Evolutionary conservation across 495 filamentous ascomycete genomes (phyloP), one percentile per base, ranked within the genome.

Genomic region (Neurospora sp.): DNA sequence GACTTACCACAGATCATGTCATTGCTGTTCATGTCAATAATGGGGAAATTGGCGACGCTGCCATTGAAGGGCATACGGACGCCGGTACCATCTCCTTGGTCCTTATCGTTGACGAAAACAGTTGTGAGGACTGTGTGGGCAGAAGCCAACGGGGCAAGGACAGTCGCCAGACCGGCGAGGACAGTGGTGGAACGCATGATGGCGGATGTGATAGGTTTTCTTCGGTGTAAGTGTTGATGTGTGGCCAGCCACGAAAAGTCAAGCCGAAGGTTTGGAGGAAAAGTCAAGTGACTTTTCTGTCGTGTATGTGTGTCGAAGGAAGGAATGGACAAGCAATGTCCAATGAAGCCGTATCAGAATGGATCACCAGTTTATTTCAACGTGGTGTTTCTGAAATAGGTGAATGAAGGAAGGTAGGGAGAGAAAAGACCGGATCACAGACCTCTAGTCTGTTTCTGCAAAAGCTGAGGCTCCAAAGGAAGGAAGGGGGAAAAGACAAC

Each of bases 1-100:
- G 11, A 68, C 86, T 48, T 82, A 91, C 90, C 91, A 75, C 92
- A 94, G 39, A 89, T 90, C 87, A 94, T 91, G 59, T 91, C 88
- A 73, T 87, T 88, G 37, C 76, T 44, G 70, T 74, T 73, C 39
- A 92, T 69, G 68, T 86, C 76, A 3, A 76, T 77, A 22, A 93
- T 78, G 5, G 91, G 92, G 40, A 75, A 77, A 8, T 85, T 91
- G 65, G 83, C 82, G 8, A 81, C 81, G 1, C 73, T 76, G 4
- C 82, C 77, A 71, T 86, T 81, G 69, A 81, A 85, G 69, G 85
- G 85, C 86, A 91, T 90, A n/a, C 91, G 87, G 38, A 94, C 83
- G 76, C 90, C 93, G 61, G 85, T 88, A 1, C 88, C 92, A 77
- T 89, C 86, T 68, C 92, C 92, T 76, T 93, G 88, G 75, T 85